Percentiles rank a stretch among this genome's conserved stretches.
Evolutionary conservation across 345 rosid species (phyloP).

Genomic region (Gossypioides kirkii): DNA sequence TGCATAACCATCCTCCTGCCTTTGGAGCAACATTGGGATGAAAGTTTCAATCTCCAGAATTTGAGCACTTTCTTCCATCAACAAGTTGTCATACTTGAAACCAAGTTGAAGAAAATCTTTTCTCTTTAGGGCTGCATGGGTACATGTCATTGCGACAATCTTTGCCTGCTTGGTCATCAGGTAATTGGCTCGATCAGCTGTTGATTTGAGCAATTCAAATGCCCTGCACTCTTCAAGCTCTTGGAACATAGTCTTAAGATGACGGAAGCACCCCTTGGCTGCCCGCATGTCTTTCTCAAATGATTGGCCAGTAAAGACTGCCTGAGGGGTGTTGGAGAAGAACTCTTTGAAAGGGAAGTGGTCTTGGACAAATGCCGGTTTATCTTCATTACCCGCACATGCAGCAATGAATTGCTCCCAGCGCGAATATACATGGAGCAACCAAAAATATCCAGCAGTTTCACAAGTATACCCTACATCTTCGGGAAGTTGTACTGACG

Average conservation of each 20-base stretch:
- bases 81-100: slow-evolving; percentile 91
- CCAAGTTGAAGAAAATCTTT: slow-evolving; percentile 97
- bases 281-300: slow-evolving; percentile 94
- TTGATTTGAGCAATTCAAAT: slow-evolving; percentile 97
- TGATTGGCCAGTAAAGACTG: slow-evolving; percentile 76
- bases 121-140: slow-evolving; percentile 97
- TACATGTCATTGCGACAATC: slow-evolving; percentile 99
- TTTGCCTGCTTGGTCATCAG: slow-evolving; percentile 98
- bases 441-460: slow-evolving; percentile 98
- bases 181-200: slow-evolving; percentile 98
- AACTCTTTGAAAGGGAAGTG: slow-evolving; percentile 90
- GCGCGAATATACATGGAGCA: slow-evolving; percentile 92
- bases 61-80: slow-evolving; percentile 99
- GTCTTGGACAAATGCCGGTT: slow-evolving; percentile 68
- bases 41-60: slow-evolving; percentile 98
- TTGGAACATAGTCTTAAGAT: slow-evolving; percentile 88
- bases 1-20: slow-evolving; percentile 98
- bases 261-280: slow-evolving; percentile 88
- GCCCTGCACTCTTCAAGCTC: slow-evolving; percentile 99
- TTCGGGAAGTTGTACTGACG: slow-evolving; percentile 91
- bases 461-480: slow-evolving; percentile 99
- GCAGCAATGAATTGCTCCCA: slow-evolving; percentile 97
- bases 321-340: slow-evolving; percentile 76
- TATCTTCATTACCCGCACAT: slow-evolving; percentile 72
- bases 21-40: slow-evolving; percentile 98